A percentile compares a stretch with the other conserved stretches of the same genome.
Conservation (phyloP, 306 rosid species). For the Quercus mongolica region DNA sequence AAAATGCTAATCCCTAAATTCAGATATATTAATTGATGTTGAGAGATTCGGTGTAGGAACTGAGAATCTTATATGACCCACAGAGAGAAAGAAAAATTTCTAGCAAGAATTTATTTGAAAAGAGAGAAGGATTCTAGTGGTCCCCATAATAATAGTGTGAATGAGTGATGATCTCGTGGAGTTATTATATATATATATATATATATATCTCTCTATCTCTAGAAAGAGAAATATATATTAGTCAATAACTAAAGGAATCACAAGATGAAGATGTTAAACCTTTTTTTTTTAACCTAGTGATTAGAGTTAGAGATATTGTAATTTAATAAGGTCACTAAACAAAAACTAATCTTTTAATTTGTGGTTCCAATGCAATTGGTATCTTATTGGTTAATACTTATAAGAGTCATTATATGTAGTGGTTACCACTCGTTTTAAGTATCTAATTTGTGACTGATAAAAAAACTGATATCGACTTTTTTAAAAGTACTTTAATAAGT, state of each 20-base stretch:
- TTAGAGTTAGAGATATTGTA: not conserved
- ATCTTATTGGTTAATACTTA: not conserved
- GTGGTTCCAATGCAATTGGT: not conserved
- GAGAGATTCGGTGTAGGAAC: not conserved
- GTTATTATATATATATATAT: no score
- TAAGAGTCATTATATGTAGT: not conserved
- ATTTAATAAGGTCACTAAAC: not conserved
- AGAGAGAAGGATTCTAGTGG: not conserved
- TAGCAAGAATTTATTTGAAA: not conserved
- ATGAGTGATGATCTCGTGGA: no score
- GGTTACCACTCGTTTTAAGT: not conserved
- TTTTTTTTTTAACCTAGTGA: no score
- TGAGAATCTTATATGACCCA: not conserved
- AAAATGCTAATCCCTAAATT: not conserved
- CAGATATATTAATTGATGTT: not conserved
- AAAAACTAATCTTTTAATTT: not conserved
- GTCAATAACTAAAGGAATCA: not conserved
- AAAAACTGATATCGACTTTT: not conserved
- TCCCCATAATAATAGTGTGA: no score
- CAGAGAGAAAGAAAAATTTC: not conserved
- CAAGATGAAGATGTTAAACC: not conserved
- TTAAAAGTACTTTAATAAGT: no score
- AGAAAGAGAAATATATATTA: not conserved
- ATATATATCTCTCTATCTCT: no score
- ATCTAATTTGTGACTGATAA: not conserved